Conservation (phyloP, 2,329 filamentous ascomycete genomes). For the Pseudogymnoascus sp. region DNA sequence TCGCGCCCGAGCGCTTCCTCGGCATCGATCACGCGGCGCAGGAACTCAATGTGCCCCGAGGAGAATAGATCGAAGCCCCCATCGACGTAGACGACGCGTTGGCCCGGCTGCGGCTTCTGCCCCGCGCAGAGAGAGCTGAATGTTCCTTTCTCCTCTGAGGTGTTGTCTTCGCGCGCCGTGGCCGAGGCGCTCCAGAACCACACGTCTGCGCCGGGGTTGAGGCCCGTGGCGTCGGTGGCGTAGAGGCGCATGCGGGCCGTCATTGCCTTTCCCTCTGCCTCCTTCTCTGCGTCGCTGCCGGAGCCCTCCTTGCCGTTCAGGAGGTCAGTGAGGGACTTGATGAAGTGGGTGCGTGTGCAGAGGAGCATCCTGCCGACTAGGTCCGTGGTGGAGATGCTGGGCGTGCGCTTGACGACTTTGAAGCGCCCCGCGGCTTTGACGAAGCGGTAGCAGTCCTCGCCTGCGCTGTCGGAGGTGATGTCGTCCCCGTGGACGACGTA, state of each 20-base stretch:
- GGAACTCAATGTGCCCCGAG: constrained; percentile 92
- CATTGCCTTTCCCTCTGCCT: constrained; percentile 58
- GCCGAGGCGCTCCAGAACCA: constrained; percentile 67
- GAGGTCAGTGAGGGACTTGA: constrained; percentile 64
- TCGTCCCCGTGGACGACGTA: constrained; percentile 97
- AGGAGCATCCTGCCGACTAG: constrained; percentile 96
- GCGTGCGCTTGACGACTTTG: constrained; percentile 93
- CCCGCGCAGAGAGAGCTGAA: constrained; percentile 66
- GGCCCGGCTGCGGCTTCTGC: constrained; percentile 62
- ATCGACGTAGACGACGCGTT: constrained; percentile 88
- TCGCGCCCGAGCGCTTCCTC: constrained; percentile 62
- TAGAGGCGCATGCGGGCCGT: constrained; percentile 72
- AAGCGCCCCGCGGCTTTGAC: constrained; percentile 92
- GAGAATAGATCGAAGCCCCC: constrained; percentile 96
- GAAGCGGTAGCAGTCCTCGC: constrained; percentile 95
- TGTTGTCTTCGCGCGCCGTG: constrained; percentile 26
- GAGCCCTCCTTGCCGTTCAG: constrained; percentile 65
- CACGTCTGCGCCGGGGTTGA: constrained; percentile 70
- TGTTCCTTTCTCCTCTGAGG: constrained; percentile 50
- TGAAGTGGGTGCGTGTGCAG: constrained; percentile 91
- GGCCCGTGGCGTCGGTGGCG: constrained; percentile 76
- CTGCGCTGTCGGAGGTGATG: constrained; percentile 87
- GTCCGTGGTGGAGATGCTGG: constrained; percentile 94
- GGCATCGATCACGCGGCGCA: constrained; percentile 63
- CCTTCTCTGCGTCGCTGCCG: constrained; percentile 60